Conservation (phyloP, 2,329 filamentous ascomycete species). For the Kalmusia sp. region DNA sequence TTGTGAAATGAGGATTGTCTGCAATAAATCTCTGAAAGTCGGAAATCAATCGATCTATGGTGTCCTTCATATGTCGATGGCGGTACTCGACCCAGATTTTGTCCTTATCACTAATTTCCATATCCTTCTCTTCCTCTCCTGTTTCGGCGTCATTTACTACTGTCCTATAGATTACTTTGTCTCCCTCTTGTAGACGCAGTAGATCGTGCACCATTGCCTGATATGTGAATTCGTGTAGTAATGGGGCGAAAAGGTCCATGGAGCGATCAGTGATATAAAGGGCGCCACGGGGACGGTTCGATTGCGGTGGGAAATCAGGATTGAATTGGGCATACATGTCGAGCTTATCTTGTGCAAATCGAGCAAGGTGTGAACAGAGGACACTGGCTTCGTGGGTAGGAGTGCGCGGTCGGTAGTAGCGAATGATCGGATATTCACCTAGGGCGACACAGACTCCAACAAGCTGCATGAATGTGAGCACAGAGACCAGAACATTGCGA, state of each 20-base stretch:
- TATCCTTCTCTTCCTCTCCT: constrained; percentile 81
- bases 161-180: constrained; percentile 87
- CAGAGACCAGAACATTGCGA: constrained; percentile 2
- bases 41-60: constrained; percentile 88
- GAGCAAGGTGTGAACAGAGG: constrained; percentile 84
- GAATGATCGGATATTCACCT: constrained; percentile 92
- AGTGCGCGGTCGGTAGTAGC: constrained; percentile 82
- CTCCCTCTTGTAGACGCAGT: constrained; percentile 83
- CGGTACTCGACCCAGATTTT: constrained; percentile 95
- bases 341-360: constrained; percentile 89
- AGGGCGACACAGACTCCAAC: constrained; percentile 87
- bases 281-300: constrained; percentile 78
- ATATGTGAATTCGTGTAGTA: constrained; percentile 96
- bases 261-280: constrained; percentile 89
- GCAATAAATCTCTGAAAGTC: constrained; percentile 93
- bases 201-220: constrained; percentile 98
- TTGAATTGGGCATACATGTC: constrained; percentile 89
- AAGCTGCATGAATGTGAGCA: constrained; percentile 60
- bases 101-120: constrained; percentile 90
- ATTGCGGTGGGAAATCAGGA: constrained; percentile 81
- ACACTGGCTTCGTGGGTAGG: constrained; percentile 87
- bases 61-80: constrained; percentile 97
- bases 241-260: constrained; percentile 87
- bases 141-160: constrained; percentile 75
- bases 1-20: constrained; percentile 90